Evolutionary conservation across 1,284 basidiomycete genomes (phyloP).

Genomic region (Tilletia caries): DNA sequence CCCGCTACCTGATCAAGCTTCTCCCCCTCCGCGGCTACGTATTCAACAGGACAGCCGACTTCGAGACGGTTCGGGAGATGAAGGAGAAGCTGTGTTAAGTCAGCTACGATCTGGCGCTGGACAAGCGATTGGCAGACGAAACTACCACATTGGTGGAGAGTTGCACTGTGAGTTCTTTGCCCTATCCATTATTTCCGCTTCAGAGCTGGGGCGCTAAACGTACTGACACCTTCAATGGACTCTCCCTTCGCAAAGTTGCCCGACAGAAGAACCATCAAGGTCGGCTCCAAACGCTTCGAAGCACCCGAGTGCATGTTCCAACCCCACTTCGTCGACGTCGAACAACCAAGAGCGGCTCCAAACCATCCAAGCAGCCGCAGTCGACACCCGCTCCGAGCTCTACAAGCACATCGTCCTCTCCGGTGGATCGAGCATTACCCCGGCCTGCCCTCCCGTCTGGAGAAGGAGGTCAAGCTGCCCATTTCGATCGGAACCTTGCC

Average conservation of each 20-base stretch:
- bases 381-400: slow-evolving; percentile 83
- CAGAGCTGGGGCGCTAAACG: too few relatives aligned
- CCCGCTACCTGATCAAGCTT: slow-evolving; percentile 96
- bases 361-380: slow-evolving; percentile 86
- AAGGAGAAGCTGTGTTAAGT: slow-evolving; percentile 99
- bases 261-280: slow-evolving; percentile 92
- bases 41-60: slow-evolving; percentile 98
- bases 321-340: slow-evolving; percentile 93
- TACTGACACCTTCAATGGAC: too few relatives aligned
- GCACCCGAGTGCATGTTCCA: slow-evolving; percentile 99
- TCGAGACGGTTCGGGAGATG: slow-evolving; percentile 96
- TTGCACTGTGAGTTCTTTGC: slow-evolving; percentile 69
- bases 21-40: slow-evolving; percentile 97
- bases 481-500: neutral
- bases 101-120: slow-evolving; percentile 84
- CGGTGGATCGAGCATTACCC: slow-evolving; percentile 93
- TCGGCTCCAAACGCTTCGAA: slow-evolving; percentile 97
- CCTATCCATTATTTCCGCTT: neutral
- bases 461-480: slow-evolving; percentile 99
- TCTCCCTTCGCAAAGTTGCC: too few relatives aligned
- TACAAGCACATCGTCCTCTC: slow-evolving; percentile 98
- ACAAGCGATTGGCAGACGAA: slow-evolving; percentile 89
- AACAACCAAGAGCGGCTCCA: slow-evolving; percentile 96
- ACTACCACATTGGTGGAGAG: slow-evolving; percentile 93
- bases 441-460: slow-evolving; percentile 87